Base-by-base conservation (phyloP, 2,329 filamentous ascomycete genomes). In the Talaromyces pinophilus region DNA sequence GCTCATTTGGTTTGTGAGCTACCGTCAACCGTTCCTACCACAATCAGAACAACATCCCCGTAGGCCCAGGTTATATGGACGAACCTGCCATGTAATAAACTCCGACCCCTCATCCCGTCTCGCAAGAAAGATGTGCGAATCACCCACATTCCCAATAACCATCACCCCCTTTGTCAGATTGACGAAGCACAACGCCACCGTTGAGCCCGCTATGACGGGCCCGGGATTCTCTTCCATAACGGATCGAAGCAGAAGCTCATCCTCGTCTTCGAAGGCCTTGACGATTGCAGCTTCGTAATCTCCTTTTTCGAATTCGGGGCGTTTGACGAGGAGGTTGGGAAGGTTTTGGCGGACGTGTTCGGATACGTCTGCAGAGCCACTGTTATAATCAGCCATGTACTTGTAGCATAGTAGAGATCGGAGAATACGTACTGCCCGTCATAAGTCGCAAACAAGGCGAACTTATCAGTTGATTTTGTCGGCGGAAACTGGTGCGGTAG, bases 51-150 rank as follows among this genome's bases (percentile, higher is more conserved):
- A 25, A 25, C 25, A 25, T 25, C 25, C 30, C 30, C 7, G 7
- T 33, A 7, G 8, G 2, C 33, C 33, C 33, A 2, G n/a, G 19
- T 7, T 8, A 25, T 13, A 2, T n/a, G 40, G 6, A 35, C 44
- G 1, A 40, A 63, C 65, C 61, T 67, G 61, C 60, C 60, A 63
- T 64, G 70, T 74, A 50, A 75, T 71, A 38, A 63, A 66, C 7
- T 75, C 72, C 13, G 71, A 72, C 57, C 64, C 68, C n/a, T 67
- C 69, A 59, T 73, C 71, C n/a, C 72, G 71, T 65, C 77, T 73
- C 3, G 73, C 76, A 22, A 78, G 62, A 25, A 77, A 70, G 59
- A 76, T 74, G 70, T 77, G 75, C 55, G 76, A 77, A 67, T 78
- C 76, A 13, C 76, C 76, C 10, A 78, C 68, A 60, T 77, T 78